Evolutionary conservation across 805 yeast genomes (phyloP).

Genomic region (Candida nitratophila): DNA sequence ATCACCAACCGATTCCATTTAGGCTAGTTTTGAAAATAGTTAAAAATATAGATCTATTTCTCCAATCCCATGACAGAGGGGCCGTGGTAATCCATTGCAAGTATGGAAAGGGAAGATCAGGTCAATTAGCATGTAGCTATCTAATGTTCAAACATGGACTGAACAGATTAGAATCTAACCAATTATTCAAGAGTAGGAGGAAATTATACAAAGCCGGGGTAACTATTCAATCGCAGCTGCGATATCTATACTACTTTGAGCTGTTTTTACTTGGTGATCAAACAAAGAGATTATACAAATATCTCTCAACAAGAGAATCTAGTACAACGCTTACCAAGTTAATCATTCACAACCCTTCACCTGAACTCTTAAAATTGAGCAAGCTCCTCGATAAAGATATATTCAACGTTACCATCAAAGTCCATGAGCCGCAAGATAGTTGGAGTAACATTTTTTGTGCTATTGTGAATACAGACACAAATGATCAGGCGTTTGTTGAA

Average conservation of each 20-base stretch:
- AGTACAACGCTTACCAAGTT: background rate
- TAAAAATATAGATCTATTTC: constrained; percentile 36
- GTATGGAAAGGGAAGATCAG: constrained; percentile 90
- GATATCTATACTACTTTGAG: constrained; percentile 54
- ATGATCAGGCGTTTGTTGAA: background rate
- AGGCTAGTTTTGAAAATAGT: constrained; percentile 37
- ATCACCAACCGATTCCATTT: constrained; percentile 73
- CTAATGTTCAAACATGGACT: constrained; percentile 42
- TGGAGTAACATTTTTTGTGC: too few relatives aligned
- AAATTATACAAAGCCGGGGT: constrained; percentile 58
- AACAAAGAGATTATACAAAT: background rate
- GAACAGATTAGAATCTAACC: constrained; percentile 39
- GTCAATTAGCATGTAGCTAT: constrained; percentile 65
- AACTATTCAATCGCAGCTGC: constrained; percentile 58
- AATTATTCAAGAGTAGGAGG: constrained; percentile 47
- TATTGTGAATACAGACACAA: too few relatives aligned
- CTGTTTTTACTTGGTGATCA: background rate
- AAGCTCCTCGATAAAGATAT: background rate
- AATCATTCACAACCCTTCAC: background rate
- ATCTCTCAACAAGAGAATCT: background rate
- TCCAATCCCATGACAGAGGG: constrained; percentile 27
- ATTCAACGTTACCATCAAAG: background rate
- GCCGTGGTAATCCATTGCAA: constrained; percentile 74
- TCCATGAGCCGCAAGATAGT: background rate
- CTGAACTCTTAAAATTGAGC: background rate